Evolutionary conservation across 768 basidiomycete genomes (phyloP).

Genomic region (Agaricus blazei): DNA sequence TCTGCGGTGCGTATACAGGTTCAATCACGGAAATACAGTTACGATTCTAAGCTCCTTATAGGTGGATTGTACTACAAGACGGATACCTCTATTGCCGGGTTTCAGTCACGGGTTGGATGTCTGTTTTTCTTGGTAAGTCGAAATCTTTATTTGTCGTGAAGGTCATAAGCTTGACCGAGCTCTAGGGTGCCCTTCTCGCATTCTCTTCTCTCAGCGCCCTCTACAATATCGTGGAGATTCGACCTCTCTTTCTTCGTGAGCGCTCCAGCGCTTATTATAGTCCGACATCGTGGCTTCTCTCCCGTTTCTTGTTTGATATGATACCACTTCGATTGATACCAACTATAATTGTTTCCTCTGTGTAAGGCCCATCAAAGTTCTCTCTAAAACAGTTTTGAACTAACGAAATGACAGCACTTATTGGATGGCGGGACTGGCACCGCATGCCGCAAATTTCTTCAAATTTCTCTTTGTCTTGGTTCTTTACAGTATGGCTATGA

Average conservation of each 20-base stretch:
- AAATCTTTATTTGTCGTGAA: conserved; percentile 5
- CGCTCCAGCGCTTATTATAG: conserved; percentile 84
- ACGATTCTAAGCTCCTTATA: conserved; percentile 17
- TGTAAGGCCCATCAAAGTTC: conserved; percentile 43
- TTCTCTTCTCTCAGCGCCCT: conserved; percentile 89
- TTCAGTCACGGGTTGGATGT: conserved; percentile 91
- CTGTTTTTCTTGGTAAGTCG: conserved; percentile 80
- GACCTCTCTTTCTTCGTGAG: conserved; percentile 87
- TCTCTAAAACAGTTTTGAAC: not conserved
- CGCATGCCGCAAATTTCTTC: conserved; percentile 81
- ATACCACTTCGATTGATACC: conserved; percentile 86
- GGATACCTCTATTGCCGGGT: conserved; percentile 78
- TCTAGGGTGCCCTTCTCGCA: conserved; percentile 81
- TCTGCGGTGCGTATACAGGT: conserved; percentile 55
- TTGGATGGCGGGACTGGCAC: conserved; percentile 91
- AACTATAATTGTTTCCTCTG: conserved; percentile 79
- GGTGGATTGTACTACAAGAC: conserved; percentile 88
- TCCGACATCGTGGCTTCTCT: conserved; percentile 88
- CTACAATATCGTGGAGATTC: conserved; percentile 80
- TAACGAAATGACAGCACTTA: conserved; percentile 52
- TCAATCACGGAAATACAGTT: not conserved
- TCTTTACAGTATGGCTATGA: conserved; percentile 80
- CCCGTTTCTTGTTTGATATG: conserved; percentile 84
- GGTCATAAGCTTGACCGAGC: conserved; percentile 7
- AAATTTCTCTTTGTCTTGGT: conserved; percentile 91